phyloP scores from a whole-genome alignment of 2,329 filamentous ascomycete genomes.

The Triangularia verruculosa region DNA sequence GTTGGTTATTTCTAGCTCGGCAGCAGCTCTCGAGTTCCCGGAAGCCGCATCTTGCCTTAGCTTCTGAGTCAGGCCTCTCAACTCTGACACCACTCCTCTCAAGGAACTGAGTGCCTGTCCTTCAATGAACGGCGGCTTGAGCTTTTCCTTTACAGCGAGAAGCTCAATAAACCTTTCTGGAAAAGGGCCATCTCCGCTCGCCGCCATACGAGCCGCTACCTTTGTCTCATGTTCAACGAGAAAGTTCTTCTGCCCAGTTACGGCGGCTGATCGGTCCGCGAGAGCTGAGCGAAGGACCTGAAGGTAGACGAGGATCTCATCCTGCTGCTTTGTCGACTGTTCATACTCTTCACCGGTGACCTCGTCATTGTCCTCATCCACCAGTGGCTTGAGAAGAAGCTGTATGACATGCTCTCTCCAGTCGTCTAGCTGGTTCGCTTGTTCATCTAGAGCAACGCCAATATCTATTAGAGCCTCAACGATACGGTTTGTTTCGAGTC shows the following conservation, averaged over 20 bases:
- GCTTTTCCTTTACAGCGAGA: slow-evolving; percentile 42
- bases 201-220: slow-evolving; percentile 58
- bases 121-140: slow-evolving; percentile 43
- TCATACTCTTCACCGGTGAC: slow-evolving; percentile 88
- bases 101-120: slow-evolving; percentile 57
- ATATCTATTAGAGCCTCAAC: slow-evolving; percentile 65
- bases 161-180: slow-evolving; percentile 60
- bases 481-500: slow-evolving; percentile 69
- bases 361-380: slow-evolving; percentile 78
- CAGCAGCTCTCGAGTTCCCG: slow-evolving; percentile 52
- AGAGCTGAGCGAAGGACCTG: slow-evolving; percentile 71
- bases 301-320: slow-evolving; percentile 84
- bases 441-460: slow-evolving; percentile 64
- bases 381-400: slow-evolving; percentile 68
- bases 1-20: slow-evolving; percentile 65
- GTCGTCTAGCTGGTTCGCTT: slow-evolving; percentile 66
- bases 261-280: slow-evolving; percentile 72
- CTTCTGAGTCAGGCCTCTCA: slow-evolving; percentile 60
- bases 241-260: slow-evolving; percentile 74
- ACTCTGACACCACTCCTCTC: slow-evolving; percentile 64
- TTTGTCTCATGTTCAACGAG: slow-evolving; percentile 72
- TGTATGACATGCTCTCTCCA: slow-evolving; percentile 74
- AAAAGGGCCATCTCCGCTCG: slow-evolving; percentile 64
- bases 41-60: slow-evolving; percentile 56
- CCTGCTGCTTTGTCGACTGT: slow-evolving; percentile 80